Evolutionary conservation across 1,284 basidiomycete genomes (phyloP), one percentile per base, ranked within the genome.

Genomic region (Agaricales sp.): DNA sequence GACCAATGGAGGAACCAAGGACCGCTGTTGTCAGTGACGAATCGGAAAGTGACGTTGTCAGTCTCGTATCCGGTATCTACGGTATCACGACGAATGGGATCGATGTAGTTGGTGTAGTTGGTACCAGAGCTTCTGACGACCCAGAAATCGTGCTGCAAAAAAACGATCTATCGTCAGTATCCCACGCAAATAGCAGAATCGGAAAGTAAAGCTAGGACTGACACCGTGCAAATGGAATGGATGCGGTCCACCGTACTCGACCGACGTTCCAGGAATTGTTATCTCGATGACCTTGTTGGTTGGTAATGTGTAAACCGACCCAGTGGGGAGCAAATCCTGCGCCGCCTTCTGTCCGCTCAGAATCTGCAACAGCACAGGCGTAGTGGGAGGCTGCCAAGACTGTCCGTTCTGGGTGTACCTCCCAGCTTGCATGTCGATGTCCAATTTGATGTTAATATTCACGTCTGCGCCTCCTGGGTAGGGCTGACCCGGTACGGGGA

Each of bases 1-100:
- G 49, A 71, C 64, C 72, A 74, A 50, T 72, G 71, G 43, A 73
- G 53, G 59, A 71, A 65, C 72, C 74, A 73, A 6, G 73, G 71
- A 3, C 73, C 74, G 3, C 68, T 54, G 46, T 75, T 75, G 49
- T 74, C 61, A 2, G 73, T 71, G 20, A 48, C 49, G 53, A 74
- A 75, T 37, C 73, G 69, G 45, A 75, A 66, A 3, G 68, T 71
- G 14, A 70, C 67, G 21, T 68, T 67, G 51, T 67, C 63, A 11
- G 11, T 21, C 18, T 11, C 13, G 41, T 43, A 19, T 2, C 37
- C 37, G 1, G 49, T 52, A 24, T 52, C 13, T 8, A 20, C 45
- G 19, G n/a, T 18, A 30, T 48, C 37, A 25, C 24, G 45, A 11
- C 41, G 11, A 11, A 43, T 43, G 18, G 64, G 65, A 43, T 67